Evolutionary conservation across 1,139 yeast genomes (phyloP).

Genomic region (Geotrichum restrictum): DNA sequence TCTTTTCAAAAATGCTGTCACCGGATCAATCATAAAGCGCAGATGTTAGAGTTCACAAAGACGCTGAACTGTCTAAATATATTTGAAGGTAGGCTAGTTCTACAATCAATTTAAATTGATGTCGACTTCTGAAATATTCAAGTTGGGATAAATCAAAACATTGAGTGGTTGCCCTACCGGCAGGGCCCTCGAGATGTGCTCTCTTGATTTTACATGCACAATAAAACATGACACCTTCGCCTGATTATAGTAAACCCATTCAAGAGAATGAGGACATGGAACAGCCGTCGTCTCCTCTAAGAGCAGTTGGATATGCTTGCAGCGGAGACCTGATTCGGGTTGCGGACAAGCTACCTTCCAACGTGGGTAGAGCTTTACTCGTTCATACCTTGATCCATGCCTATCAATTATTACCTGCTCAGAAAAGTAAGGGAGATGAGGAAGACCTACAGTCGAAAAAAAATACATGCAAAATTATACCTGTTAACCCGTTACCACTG

Average conservation of each 20-base stretch:
- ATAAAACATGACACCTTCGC: too few relatives aligned
- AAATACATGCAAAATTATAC: slow-evolving; percentile 16
- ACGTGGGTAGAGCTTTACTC: slow-evolving; percentile 49
- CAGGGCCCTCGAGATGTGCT: too few relatives aligned
- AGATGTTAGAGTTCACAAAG: background rate
- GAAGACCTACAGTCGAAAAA: background rate
- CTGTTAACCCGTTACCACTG: slow-evolving; percentile 26
- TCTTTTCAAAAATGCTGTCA: slow-evolving; percentile 11
- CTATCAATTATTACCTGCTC: slow-evolving; percentile 37
- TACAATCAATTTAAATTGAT: background rate
- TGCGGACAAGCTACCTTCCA: slow-evolving; percentile 51
- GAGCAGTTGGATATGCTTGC: slow-evolving; percentile 32
- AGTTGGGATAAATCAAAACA: background rate
- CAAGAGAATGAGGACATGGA: too few relatives aligned
- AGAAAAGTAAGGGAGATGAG: background rate
- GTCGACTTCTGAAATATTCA: background rate
- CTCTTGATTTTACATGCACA: background rate
- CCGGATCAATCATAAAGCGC: slow-evolving; percentile 14
- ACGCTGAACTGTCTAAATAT: background rate
- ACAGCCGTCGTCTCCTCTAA: background rate
- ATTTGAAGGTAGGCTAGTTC: too few relatives aligned
- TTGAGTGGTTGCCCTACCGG: background rate
- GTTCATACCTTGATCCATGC: slow-evolving; percentile 46
- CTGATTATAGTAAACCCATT: too few relatives aligned
- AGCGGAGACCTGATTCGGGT: slow-evolving; percentile 37